These are phyloP conservation scores for Arabidopsis hybrid DNA, from an alignment of 441 rosid species.

Conservation along the genomic window DNA sequence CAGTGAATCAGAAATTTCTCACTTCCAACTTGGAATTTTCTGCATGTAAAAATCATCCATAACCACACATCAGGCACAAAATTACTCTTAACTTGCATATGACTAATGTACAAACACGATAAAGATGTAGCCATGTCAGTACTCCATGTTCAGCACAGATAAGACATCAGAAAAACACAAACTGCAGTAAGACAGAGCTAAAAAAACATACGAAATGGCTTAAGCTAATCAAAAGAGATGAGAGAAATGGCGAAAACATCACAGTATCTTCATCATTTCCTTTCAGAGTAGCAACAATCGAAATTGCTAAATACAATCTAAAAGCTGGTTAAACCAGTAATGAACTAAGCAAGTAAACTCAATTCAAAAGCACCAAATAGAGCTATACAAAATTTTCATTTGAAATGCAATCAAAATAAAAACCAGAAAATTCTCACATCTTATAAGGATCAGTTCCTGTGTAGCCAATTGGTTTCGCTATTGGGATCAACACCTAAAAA, in stretches of 20 bases:
- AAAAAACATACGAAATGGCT: background rate
- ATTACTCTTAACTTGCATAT: background rate
- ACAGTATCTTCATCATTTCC: background rate
- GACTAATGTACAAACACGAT: background rate
- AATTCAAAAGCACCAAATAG: background rate
- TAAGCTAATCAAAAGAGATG: background rate
- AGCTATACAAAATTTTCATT: background rate
- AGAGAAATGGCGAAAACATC: background rate
- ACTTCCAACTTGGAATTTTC: constrained; percentile 94
- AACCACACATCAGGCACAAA: constrained; percentile 17
- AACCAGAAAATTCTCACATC: constrained; percentile 56
- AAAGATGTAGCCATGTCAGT: background rate
- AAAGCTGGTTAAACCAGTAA: background rate
- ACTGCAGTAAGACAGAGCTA: constrained; percentile 3
- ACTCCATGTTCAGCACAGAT: background rate
- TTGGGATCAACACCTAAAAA: constrained; percentile 82
- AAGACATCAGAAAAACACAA: constrained; percentile 16
- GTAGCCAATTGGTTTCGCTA: constrained; percentile 84
- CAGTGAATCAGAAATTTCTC: constrained; percentile 88
- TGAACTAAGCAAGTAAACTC: constrained; percentile 12
- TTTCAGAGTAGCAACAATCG: background rate
- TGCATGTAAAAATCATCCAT: constrained; percentile 41
- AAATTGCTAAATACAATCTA: background rate
- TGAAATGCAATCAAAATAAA: background rate
- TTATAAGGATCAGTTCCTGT: constrained; percentile 95